Evolutionary conservation across 192 early-diverging fungal genomes (phyloP), one percentile per base, ranked within the genome.

Genomic region (Rhizophagus prolifer): DNA sequence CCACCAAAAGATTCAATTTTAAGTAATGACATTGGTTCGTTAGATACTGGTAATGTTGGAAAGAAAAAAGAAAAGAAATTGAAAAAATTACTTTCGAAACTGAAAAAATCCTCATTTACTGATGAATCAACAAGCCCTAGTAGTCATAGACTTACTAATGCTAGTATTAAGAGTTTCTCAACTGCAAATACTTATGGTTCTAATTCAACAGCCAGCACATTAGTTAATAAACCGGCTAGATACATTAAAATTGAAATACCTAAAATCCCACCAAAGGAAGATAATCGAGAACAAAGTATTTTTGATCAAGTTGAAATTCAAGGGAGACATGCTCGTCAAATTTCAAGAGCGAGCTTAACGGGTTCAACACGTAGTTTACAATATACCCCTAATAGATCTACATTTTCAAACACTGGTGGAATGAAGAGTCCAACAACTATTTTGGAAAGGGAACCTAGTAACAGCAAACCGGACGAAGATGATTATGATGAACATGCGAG

Each of bases 241-340:
- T 75, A 75, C 25, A 14, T 75, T 13, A 62, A 64, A 31, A 75
- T 75, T 16, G 41, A 75, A 46, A 75, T 75, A 47, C 74, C 72
- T n/a, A 23, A 63, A 46, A 10, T 75, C 12, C 74, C 74, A 28
- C 14, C 26, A 28, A 36, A 58, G 13, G 61, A 62, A 47, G 70
- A 47, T n/a, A 46, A 23, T 64, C 36, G 9, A 5, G 74, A 64
- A 16, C 74, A 44, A 64, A 75, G 61, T 50, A 65, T 63, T 47
- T 75, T 64, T 47, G 74, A 75, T 64, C 74, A 75, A 64, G 38
- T 75, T 31, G 61, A 64, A 64, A 50, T 75, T 50, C 74, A 75
- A 65, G 61, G 74, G 28, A 44, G 61, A 13, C 61, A 75, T 64
- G 59, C 72, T 61, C 58, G 72, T 25, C 58, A 74, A 23, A 13